These are phyloP conservation scores for Biscogniauxia marginata DNA, from an alignment of 2,329 filamentous ascomycete genomes.

Conservation along the genomic window DNA sequence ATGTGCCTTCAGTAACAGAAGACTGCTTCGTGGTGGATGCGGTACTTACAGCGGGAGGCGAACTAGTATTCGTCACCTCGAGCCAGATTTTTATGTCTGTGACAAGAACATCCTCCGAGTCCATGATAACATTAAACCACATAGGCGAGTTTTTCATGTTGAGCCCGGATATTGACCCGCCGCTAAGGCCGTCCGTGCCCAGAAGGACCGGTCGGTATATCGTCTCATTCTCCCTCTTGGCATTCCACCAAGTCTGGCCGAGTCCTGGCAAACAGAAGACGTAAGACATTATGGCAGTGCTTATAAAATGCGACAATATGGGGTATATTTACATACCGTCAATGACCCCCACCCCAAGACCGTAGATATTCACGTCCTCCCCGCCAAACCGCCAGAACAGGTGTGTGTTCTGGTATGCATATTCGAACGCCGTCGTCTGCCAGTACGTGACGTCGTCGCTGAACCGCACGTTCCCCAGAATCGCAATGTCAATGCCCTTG, in stretches of 20 bases:
- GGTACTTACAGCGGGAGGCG: slow-evolving; percentile 43
- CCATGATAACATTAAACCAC: slow-evolving; percentile 63
- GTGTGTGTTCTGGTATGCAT: slow-evolving; percentile 63
- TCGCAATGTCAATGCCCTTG: slow-evolving; percentile 55
- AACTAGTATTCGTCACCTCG: slow-evolving; percentile 18
- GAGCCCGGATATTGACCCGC: slow-evolving; percentile 55
- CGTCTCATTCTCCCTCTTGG: slow-evolving; percentile 56
- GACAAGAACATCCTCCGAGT: slow-evolving; percentile 60
- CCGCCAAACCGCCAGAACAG: slow-evolving; percentile 68
- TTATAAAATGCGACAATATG: background rate
- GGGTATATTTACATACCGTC: slow-evolving; percentile 32
- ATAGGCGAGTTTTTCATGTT: slow-evolving; percentile 54
- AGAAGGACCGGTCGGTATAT: slow-evolving; percentile 61
- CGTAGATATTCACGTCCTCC: slow-evolving; percentile 65
- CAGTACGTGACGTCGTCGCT: slow-evolving; percentile 66
- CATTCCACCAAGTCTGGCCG: slow-evolving; percentile 64
- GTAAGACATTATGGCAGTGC: background rate
- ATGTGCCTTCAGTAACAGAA: slow-evolving; percentile 33
- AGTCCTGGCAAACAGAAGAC: too few relatives aligned
- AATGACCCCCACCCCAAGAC: slow-evolving; percentile 27
- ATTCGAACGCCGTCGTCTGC: slow-evolving; percentile 61
- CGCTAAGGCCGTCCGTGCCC: slow-evolving; percentile 56
- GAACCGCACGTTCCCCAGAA: slow-evolving; percentile 46
- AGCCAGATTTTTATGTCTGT: slow-evolving; percentile 55
- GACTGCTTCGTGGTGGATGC: too few relatives aligned